These are phyloP conservation scores for Potentilla sterilis DNA, from an alignment of 306 rosid genomes.

Conservation along the genomic window DNA sequence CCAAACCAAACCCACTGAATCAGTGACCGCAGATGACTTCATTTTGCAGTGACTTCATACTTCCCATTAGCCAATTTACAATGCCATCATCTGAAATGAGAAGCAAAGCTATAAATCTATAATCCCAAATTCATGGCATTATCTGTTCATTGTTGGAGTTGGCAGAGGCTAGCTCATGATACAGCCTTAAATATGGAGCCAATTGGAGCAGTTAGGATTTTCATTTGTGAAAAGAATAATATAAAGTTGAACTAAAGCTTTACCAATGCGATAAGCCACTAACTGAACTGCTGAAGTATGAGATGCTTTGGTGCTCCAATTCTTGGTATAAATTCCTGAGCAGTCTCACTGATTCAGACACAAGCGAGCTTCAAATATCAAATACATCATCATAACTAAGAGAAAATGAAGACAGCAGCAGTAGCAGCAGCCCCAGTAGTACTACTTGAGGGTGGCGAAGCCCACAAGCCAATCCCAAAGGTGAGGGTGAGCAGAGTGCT, in stretches of 20 bases:
- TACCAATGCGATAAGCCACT: not conserved
- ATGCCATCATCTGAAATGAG: not conserved
- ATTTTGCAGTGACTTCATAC: conserved; percentile 1
- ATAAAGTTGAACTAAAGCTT: not conserved
- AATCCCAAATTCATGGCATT: not conserved
- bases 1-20: conserved; percentile 28
- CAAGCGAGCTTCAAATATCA: not conserved
- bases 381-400: not conserved
- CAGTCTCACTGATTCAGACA: not conserved
- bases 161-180: conserved; percentile 16
- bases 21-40: conserved; percentile 9
- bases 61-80: not conserved
- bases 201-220: conserved; percentile 23
- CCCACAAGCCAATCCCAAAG: conserved; percentile 13
- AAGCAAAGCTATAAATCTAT: not conserved
- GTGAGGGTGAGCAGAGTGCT: conserved; percentile 15
- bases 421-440: not conserved
- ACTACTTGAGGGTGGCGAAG: conserved; percentile 10
- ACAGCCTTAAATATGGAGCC: not conserved
- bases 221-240: not conserved
- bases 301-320: not conserved
- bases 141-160: conserved; percentile 19
- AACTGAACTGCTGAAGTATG: conserved; percentile 1
- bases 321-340: not conserved
- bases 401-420: conserved; percentile 19